phyloP scores from a whole-genome alignment of 805 yeast genomes.

The Sugiyamaella boreocaroliniensis region DNA sequence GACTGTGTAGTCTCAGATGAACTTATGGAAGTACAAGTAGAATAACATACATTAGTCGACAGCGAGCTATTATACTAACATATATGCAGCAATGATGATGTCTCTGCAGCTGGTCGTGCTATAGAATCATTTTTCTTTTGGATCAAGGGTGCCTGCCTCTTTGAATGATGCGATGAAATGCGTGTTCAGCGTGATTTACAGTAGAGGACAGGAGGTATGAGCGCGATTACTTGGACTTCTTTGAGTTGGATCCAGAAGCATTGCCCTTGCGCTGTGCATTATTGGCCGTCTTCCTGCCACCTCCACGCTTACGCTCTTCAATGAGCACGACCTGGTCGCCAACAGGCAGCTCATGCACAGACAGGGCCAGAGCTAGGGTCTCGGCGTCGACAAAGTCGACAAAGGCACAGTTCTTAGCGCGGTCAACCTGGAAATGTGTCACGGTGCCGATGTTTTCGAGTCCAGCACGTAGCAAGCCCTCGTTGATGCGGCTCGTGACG shows the following conservation, averaged over 20 bases:
- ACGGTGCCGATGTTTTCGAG: slow-evolving; percentile 28
- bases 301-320: slow-evolving; percentile 31
- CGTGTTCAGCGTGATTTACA: too few species aligned
- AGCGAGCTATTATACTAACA: not conserved
- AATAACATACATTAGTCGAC: not conserved
- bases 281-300: slow-evolving; percentile 17
- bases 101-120: not conserved
- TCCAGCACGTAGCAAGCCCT: slow-evolving; percentile 24
- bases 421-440: slow-evolving; percentile 31
- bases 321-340: slow-evolving; percentile 26
- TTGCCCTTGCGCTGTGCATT: slow-evolving; percentile 3
- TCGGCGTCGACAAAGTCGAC: slow-evolving; percentile 32
- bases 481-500: slow-evolving; percentile 26
- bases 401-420: slow-evolving; percentile 30
- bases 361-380: slow-evolving; percentile 27
- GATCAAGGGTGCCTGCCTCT: too few species aligned
- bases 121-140: not conserved
- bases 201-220: not conserved
- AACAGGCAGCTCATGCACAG: slow-evolving; percentile 26
- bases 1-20: not conserved
- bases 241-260: not conserved
- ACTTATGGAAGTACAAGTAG: not conserved
- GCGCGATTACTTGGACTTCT: not conserved
- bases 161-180: too few species aligned
- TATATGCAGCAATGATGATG: not conserved